Evolutionary conservation across 495 filamentous ascomycete species (phyloP), one percentile per base, ranked within the genome.

Genomic region (Extremus antarcticus): DNA sequence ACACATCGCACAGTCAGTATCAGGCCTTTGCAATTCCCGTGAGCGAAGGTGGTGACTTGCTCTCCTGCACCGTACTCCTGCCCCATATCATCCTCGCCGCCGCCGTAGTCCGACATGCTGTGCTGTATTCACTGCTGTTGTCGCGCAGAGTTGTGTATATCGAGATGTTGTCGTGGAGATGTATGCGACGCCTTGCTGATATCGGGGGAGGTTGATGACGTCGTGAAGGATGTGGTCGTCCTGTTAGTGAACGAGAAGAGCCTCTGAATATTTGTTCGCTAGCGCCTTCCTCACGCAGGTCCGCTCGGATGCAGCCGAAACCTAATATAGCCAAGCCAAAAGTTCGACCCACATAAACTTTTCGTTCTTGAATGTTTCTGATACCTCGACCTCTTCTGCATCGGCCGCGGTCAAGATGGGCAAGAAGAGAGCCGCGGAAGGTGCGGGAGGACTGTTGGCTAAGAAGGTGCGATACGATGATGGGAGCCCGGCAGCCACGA

Each of bases 91-190:
- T 75, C 83, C 47, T 78, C 77, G 63, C 86, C 78, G 55, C 82
- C 84, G 51, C 83, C 89, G 72, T 83, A 88, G 73, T 95, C 89
- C 66, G 88, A 94, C 89, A 95, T 94, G n/a, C n/a, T n/a, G n/a
- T n/a, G n/a, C n/a, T n/a, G n/a, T n/a, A n/a, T n/a, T n/a, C n/a
- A n/a, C n/a, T n/a, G n/a, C n/a, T n/a, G n/a, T n/a, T n/a, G n/a
- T n/a, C n/a, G n/a, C n/a, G n/a, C n/a, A n/a, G n/a, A n/a, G n/a
- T n/a, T n/a, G n/a, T n/a, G n/a, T n/a, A n/a, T n/a, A n/a, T n/a
- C n/a, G n/a, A n/a, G n/a, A n/a, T n/a, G n/a, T n/a, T n/a, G n/a
- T n/a, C n/a, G n/a, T n/a, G n/a, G n/a, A n/a, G n/a, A n/a, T n/a
- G n/a, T n/a, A n/a, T n/a, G n/a, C n/a, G n/a, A n/a, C n/a, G n/a